A percentile compares a stretch with the other conserved stretches of the same genome.
Evolutionary conservation across 345 rosid species (phyloP).

Genomic region (Citrus trifoliata): DNA sequence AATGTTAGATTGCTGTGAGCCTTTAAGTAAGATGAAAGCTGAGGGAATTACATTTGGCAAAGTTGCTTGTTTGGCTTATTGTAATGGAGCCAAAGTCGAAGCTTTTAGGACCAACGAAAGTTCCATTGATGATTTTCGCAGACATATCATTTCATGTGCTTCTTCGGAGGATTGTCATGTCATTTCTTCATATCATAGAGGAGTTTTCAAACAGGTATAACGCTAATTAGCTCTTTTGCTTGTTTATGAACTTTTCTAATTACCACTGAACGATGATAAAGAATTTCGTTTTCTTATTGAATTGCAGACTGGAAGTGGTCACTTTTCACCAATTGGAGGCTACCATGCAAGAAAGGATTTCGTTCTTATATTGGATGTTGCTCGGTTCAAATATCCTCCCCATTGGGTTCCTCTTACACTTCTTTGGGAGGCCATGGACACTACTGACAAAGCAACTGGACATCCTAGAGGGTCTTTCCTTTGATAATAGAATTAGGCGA

Average conservation of each 20-base stretch:
- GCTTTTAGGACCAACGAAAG: slow-evolving; percentile 21
- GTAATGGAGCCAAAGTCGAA: slow-evolving; percentile 35
- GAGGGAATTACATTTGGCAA: slow-evolving; percentile 32
- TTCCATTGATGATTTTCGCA: slow-evolving; percentile 24
- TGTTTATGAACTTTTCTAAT: too few relatives aligned
- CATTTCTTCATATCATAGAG: slow-evolving; percentile 29
- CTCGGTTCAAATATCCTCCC: slow-evolving; percentile 38
- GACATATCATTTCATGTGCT: slow-evolving; percentile 17
- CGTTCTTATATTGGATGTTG: slow-evolving; percentile 40
- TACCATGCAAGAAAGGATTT: slow-evolving; percentile 32
- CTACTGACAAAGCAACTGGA: slow-evolving; percentile 25
- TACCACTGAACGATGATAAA: too few relatives aligned
- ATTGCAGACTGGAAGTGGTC: slow-evolving; percentile 34
- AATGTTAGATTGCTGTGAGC: slow-evolving; percentile 38
- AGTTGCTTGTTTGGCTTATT: slow-evolving; percentile 35
- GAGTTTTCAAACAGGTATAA: slow-evolving; percentile 29
- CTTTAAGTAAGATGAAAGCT: slow-evolving; percentile 24
- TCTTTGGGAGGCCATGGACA: slow-evolving; percentile 40
- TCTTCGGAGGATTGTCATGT: slow-evolving; percentile 27
- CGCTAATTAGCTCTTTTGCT: neutral
- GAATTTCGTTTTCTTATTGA: neutral
- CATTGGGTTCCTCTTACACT: slow-evolving; percentile 45
- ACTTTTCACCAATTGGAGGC: slow-evolving; percentile 39
- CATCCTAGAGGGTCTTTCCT: slow-evolving; percentile 23
- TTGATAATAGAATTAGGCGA: too few relatives aligned